Percentiles rank a stretch among this genome's conserved stretches.
Conservation (phyloP, 73 alveolate species). For the Paramecium bursaria region DNA sequence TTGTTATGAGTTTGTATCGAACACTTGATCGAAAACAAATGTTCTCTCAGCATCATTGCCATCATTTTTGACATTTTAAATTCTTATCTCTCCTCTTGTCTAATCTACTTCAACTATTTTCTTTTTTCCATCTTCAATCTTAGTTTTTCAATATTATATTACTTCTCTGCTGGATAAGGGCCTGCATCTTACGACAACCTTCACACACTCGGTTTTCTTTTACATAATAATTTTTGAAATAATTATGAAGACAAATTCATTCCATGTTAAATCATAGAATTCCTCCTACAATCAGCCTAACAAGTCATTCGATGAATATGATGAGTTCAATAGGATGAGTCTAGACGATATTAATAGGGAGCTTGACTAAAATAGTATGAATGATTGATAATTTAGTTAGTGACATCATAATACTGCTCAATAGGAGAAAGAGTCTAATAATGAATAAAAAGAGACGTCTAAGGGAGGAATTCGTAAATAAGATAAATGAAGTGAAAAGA, state of each 20-base stretch:
- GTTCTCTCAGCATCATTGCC: slow-evolving; percentile 77
- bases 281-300: no score
- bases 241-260: no score
- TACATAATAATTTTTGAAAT: slow-evolving; percentile 33
- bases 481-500: slow-evolving; percentile 21
- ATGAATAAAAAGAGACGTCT: slow-evolving; percentile 54
- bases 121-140: slow-evolving; percentile 80
- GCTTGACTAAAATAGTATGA: slow-evolving; percentile 46
- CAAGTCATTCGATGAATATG: no score
- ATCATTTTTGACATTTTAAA: slow-evolving; percentile 80
- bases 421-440: slow-evolving; percentile 46
- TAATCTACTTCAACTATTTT: slow-evolving; percentile 86
- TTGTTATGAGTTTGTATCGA: slow-evolving; percentile 82
- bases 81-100: slow-evolving; percentile 88
- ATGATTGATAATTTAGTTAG: slow-evolving; percentile 26
- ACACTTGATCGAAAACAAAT: slow-evolving; percentile 93
- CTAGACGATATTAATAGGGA: slow-evolving; percentile 52
- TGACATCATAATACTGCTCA: slow-evolving; percentile 39
- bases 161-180: slow-evolving; percentile 90
- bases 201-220: slow-evolving; percentile 92
- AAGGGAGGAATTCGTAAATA: slow-evolving; percentile 44
- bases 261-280: no score
- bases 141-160: neutral
- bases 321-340: slow-evolving; percentile 26
- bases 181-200: slow-evolving; percentile 94